These are phyloP conservation scores for Amphibolis antarctica DNA, from an alignment of 106 monocot species.

Conservation along the genomic window DNA sequence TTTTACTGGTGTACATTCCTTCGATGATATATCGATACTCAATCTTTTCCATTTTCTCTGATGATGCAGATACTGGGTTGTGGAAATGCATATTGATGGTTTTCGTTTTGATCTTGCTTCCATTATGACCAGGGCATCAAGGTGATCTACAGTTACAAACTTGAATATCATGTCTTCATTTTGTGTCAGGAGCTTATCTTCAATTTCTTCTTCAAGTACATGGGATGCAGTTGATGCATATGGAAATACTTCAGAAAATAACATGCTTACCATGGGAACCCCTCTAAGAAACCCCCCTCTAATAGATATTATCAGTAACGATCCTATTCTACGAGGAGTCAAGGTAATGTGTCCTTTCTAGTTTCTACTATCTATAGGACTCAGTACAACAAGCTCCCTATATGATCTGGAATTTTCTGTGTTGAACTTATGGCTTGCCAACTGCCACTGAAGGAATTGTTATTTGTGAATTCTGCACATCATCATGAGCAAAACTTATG, in stretches of 20 bases:
- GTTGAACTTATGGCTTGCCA: neutral
- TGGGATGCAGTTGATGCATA: slow-evolving; percentile 77
- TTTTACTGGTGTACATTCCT: neutral
- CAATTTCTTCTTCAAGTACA: slow-evolving; percentile 26
- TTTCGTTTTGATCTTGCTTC: slow-evolving; percentile 95
- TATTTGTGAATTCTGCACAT: too few species aligned
- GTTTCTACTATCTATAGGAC: neutral
- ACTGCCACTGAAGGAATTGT: neutral
- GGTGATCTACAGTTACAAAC: slow-evolving; percentile 24
- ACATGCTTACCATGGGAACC: slow-evolving; percentile 47
- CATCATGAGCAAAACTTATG: too few species aligned
- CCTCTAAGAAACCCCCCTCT: slow-evolving; percentile 59
- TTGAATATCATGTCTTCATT: neutral
- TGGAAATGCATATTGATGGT: slow-evolving; percentile 92
- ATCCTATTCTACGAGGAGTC: slow-evolving; percentile 57
- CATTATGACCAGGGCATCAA: slow-evolving; percentile 76
- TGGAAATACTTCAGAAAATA: slow-evolving; percentile 56
- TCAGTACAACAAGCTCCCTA: too few species aligned
- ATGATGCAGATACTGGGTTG: slow-evolving; percentile 72
- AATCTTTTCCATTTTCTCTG: neutral
- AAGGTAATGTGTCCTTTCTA: slow-evolving; percentile 42
- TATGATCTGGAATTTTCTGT: neutral
- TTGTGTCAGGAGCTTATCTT: slow-evolving; percentile 2
- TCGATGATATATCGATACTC: neutral
- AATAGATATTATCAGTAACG: slow-evolving; percentile 81